Conservation (phyloP, 2,329 filamentous ascomycete species). For the Cytospora piceicola region DNA sequence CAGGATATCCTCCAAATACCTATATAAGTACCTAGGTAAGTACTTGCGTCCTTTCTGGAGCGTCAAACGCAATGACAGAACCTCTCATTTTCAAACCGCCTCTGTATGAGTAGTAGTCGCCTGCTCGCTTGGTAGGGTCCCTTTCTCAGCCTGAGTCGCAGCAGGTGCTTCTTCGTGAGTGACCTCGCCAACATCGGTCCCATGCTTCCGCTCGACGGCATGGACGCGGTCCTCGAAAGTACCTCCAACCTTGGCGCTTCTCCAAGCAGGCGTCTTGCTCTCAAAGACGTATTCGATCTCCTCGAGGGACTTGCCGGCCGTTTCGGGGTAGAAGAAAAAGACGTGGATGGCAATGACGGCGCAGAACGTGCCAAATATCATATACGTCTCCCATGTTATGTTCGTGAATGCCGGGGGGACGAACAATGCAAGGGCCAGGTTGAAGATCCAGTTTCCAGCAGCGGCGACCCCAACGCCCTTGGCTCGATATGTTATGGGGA, state of each 20-base stretch:
- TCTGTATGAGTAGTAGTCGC: constrained; percentile 5
- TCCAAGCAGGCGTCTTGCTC: constrained; percentile 31
- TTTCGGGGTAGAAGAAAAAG: constrained; percentile 62
- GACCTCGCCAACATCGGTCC: neutral
- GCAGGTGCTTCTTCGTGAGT: constrained; percentile 17
- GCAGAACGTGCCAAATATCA: constrained; percentile 58
- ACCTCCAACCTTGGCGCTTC: constrained; percentile 13
- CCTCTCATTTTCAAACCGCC: constrained; percentile 12
- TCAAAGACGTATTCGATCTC: constrained; percentile 56
- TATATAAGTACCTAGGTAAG: too few relatives aligned
- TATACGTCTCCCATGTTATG: constrained; percentile 56
- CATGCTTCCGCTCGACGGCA: constrained; percentile 20
- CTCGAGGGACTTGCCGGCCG: constrained; percentile 58
- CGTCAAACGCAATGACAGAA: neutral
- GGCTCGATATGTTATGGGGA: constrained; percentile 52
- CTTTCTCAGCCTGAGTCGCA: neutral
- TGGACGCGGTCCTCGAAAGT: constrained; percentile 27
- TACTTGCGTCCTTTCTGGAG: too few relatives aligned
- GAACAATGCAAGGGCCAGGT: constrained; percentile 54
- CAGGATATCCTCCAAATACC: too few relatives aligned
- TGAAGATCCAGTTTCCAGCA: constrained; percentile 55
- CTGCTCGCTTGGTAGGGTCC: neutral
- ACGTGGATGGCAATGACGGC: constrained; percentile 54
- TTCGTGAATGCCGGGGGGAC: constrained; percentile 50
- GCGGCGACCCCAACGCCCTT: constrained; percentile 59